phyloP scores from a whole-genome alignment of 2,329 filamentous ascomycete genomes.

The Thielaviopsis euricoi region DNA sequence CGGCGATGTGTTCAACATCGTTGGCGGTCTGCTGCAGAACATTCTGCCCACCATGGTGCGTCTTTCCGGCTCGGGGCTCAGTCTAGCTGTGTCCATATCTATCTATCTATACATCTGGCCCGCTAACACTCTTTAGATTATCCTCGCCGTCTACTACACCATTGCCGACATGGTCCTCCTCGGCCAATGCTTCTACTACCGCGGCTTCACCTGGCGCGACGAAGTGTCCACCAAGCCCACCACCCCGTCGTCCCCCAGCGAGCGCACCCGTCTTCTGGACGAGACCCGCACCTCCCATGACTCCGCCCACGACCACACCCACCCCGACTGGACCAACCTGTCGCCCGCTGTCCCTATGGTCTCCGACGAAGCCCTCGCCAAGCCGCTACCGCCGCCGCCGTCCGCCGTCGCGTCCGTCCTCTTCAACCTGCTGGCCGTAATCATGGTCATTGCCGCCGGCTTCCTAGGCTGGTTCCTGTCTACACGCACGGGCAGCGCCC shows the following conservation, averaged over 20 bases:
- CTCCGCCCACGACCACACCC: constrained; percentile 25
- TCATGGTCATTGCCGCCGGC: constrained; percentile 73
- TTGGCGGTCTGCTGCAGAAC: constrained; percentile 79
- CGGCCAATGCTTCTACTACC: constrained; percentile 87
- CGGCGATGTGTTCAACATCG: constrained; percentile 92
- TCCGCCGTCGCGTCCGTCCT: constrained; percentile 40
- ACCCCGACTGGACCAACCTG: constrained; percentile 43
- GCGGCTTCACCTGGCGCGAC: constrained; percentile 57
- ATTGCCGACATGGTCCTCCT: constrained; percentile 80
- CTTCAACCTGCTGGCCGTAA: constrained; percentile 60
- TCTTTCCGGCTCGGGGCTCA: not conserved
- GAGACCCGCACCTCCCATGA: constrained; percentile 10
- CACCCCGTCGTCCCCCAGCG: constrained; percentile 28
- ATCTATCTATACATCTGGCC: too few species aligned
- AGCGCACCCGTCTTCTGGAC: constrained; percentile 35
- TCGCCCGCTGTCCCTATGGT: constrained; percentile 74
- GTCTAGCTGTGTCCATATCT: not conserved
- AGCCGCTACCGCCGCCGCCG: constrained; percentile 21
- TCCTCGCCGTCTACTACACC: constrained; percentile 88
- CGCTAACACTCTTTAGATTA: constrained; percentile 35
- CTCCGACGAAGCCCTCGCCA: constrained; percentile 23
- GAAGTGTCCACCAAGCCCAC: constrained; percentile 25
- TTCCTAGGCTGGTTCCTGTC: constrained; percentile 74
- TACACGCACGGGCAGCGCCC: constrained; percentile 19
- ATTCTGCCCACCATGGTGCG: constrained; percentile 81